Evolutionary conservation across 176 grass and related monocot genomes (phyloP), one percentile per base, ranked within the genome.

Genomic region (Carex parvula): DNA sequence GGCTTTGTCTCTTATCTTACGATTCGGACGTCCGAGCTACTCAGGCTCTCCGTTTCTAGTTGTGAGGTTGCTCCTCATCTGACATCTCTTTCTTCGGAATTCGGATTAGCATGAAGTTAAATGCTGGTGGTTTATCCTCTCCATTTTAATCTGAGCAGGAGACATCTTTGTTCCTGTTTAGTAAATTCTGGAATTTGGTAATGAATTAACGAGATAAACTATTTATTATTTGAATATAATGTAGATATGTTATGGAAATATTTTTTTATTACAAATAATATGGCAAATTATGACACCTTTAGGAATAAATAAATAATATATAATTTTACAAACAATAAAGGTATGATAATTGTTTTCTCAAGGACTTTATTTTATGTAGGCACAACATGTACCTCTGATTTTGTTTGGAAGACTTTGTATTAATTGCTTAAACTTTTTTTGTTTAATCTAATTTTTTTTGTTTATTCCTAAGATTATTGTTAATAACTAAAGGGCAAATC

Each of bases 21-120:
- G 59, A 81, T 81, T 64, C 30, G 32, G 72, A 81, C 79, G 79
- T 81, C 16, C 20, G 3, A 81, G 32, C 79, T 64, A 81, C 46
- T 48, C 44, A 1, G 9, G 2, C 46, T 48, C 32, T 81, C 79
- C 33, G 1, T 16, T 26, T 48, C 37, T 64, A 13, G 62, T 33
- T 52, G 6, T 41, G 77, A 53, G 17, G 55, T 59, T 61, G 54
- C 29, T 73, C 8, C 35, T 37, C 35, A 37, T 37, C 35, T 37
- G n/a, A n/a, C n/a, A n/a, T n/a, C n/a, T n/a, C 35, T 37, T 37
- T 37, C 37, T 39, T 39, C 3, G 48, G 72, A 77, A n/a, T n/a
- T n/a, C n/a, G n/a, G n/a, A n/a, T 77, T 29, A 55, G 72, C 22
- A 8, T 33, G 22, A 3, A 56, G 1, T 56, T 73, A 16, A 39